Percentiles rank a stretch among this genome's conserved stretches.
These are phyloP conservation scores for Suillus subalutaceus DNA, from an alignment of 768 basidiomycete genomes.

Conservation along the genomic window DNA sequence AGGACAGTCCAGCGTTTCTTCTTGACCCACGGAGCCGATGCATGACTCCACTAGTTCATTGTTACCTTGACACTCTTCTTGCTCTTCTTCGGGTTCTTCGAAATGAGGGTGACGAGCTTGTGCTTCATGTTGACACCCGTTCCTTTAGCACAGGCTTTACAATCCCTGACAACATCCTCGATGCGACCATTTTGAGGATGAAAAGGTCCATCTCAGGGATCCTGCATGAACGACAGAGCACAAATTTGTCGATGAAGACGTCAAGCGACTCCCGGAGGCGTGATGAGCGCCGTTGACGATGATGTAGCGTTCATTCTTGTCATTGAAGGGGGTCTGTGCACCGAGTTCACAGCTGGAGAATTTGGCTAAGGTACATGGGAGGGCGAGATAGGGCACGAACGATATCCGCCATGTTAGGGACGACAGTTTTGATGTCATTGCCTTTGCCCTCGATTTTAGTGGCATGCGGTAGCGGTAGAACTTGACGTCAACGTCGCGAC, in stretches of 20 bases:
- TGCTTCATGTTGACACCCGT: constrained; percentile 54
- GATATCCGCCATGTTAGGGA: constrained; percentile 98
- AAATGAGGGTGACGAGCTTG: constrained; percentile 93
- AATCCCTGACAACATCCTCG: constrained; percentile 92
- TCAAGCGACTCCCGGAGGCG: too few relatives aligned
- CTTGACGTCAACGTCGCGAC: constrained; percentile 95
- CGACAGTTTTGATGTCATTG: constrained; percentile 98
- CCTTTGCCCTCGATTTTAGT: constrained; percentile 98
- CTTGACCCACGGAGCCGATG: constrained; percentile 61
- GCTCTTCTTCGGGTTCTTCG: constrained; percentile 87
- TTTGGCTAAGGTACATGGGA: constrained; percentile 94
- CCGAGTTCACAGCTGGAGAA: constrained; percentile 97
- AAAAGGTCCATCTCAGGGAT: constrained; percentile 97
- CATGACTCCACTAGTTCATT: constrained; percentile 43
- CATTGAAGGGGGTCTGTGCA: constrained; percentile 94
- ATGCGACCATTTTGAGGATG: constrained; percentile 79
- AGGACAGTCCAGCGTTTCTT: constrained; percentile 92
- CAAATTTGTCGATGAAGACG: constrained; percentile 98
- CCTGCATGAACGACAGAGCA: constrained; percentile 96
- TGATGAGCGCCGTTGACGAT: constrained; percentile 98
- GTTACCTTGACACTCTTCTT: constrained; percentile 39
- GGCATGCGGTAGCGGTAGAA: constrained; percentile 99
- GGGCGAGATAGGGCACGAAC: constrained; percentile 72
- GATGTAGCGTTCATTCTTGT: constrained; percentile 96
- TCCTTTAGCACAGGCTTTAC: constrained; percentile 86